Base-by-base conservation (phyloP, 257 asterid genomes). In the Craterostigma plantagineum region DNA sequence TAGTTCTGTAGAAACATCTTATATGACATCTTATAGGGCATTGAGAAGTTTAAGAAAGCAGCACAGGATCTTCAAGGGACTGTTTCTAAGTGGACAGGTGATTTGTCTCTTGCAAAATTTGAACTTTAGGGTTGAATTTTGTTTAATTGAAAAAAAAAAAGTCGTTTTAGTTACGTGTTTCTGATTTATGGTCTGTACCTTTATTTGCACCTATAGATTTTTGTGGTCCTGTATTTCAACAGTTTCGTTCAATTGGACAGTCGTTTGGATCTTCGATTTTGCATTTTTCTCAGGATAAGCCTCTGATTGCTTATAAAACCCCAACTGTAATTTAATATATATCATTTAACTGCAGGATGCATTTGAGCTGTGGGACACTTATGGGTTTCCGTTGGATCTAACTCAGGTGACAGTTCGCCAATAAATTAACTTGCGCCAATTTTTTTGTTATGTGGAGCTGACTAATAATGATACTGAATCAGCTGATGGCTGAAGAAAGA, bases 401-500 rank as follows among this genome's bases (percentile, higher is more conserved):
- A 90, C 98, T 57, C 95, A 90, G 94, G 97, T 86, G 54, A 60
- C 41, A 23, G 30, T 46, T 34, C 18, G 17, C 23, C 50, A 35
- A 48, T 9, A 15, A 38, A 35, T 38, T 51, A 41, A 38, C 16
- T n/a, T 13, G 33, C n/a, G n/a, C 12, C 6, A 15, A 37, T n/a
- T 50, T 2, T 15, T 4, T 10, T 7, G 10, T 7, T 43, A 1
- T 43, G 2, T 30, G 17, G 33, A 10, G 17, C 33, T 43, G 23
- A 27, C 23, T 33, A 12, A 38, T 41, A 46, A 41, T 36, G 45
- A 60, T 40, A 47, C 39, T 60, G 49, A 48, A 45, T 56, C 76
- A 87, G 92, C 59, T 90, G 50, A 90, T 90, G 99, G 99, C 96
- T 13, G 99, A 83, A 63, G 99, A 90, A 71, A 70, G 87, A 62